Conservation (phyloP, 176 grass and related monocot species). For the Leersia perrieri region DNA sequence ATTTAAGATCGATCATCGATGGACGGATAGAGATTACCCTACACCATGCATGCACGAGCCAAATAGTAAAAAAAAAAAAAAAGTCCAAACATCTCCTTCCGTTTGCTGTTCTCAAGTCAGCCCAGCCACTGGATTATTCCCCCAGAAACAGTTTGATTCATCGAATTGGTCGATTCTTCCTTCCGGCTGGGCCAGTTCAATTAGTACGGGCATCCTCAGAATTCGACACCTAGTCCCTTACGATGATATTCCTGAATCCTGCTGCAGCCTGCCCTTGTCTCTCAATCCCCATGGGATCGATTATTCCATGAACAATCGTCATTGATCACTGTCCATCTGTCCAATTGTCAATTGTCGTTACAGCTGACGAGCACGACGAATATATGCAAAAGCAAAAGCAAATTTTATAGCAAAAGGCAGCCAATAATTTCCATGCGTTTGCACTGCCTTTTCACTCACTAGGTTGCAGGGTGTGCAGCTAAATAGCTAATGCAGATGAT, state of each 20-base stretch:
- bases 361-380: conserved; percentile 22
- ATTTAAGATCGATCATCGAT: too few relatives aligned
- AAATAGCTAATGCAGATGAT: too few relatives aligned
- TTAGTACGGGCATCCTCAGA: neutral
- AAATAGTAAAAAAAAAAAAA: too few relatives aligned
- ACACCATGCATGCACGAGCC: neutral
- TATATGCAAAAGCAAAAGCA: neutral
- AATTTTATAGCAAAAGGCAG: neutral
- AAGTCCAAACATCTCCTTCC: neutral
- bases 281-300: neutral
- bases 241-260: neutral
- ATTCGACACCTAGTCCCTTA: neutral
- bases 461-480: neutral
- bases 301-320: neutral
- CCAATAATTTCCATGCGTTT: conserved; percentile 11
- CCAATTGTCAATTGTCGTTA: neutral
- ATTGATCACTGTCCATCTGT: too few relatives aligned
- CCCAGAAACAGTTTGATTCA: neutral
- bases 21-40: neutral
- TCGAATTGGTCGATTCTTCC: neutral
- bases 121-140: neutral
- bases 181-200: too few relatives aligned
- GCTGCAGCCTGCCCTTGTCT: too few relatives aligned
- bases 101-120: neutral
- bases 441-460: neutral